These are phyloP conservation scores for Gossypium turneri DNA, from an alignment of 345 rosid species.

Conservation along the genomic window DNA sequence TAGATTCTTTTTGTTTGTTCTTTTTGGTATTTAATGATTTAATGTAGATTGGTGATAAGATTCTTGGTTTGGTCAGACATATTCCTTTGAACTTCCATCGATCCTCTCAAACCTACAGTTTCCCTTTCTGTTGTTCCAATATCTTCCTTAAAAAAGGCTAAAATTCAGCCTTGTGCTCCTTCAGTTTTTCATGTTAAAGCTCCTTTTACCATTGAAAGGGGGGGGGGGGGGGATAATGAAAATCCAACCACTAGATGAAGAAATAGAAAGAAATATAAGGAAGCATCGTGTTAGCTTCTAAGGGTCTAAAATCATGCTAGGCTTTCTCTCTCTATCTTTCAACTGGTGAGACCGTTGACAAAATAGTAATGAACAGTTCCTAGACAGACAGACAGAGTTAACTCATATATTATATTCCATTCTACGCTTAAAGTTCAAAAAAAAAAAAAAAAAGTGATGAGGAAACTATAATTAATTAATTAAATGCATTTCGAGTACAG, in stretches of 20 bases:
- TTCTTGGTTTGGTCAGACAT: slow-evolving; percentile 28
- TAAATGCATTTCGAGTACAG: slow-evolving; percentile 9
- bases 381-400: slow-evolving; percentile 31
- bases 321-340: neutral
- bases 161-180: slow-evolving; percentile 38
- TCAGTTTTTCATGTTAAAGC: slow-evolving; percentile 27
- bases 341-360: slow-evolving; percentile 31
- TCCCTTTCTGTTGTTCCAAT: slow-evolving; percentile 25
- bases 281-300: slow-evolving; percentile 36
- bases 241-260: neutral
- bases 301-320: slow-evolving; percentile 10
- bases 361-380: slow-evolving; percentile 14
- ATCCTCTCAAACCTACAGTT: slow-evolving; percentile 29
- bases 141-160: slow-evolving; percentile 50
- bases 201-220: neutral
- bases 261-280: slow-evolving; percentile 16
- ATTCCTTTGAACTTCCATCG: slow-evolving; percentile 31
- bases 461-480: slow-evolving; percentile 16
- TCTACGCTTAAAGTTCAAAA: neutral
- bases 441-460: slow-evolving; percentile 17
- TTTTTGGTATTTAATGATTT: slow-evolving; percentile 23
- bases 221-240: neutral
- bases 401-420: slow-evolving; percentile 12
- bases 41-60: slow-evolving; percentile 32
- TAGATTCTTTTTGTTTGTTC: slow-evolving; percentile 5